phyloP scores from a whole-genome alignment of 2,329 filamentous ascomycete genomes.

The Neurospora sp. region DNA sequence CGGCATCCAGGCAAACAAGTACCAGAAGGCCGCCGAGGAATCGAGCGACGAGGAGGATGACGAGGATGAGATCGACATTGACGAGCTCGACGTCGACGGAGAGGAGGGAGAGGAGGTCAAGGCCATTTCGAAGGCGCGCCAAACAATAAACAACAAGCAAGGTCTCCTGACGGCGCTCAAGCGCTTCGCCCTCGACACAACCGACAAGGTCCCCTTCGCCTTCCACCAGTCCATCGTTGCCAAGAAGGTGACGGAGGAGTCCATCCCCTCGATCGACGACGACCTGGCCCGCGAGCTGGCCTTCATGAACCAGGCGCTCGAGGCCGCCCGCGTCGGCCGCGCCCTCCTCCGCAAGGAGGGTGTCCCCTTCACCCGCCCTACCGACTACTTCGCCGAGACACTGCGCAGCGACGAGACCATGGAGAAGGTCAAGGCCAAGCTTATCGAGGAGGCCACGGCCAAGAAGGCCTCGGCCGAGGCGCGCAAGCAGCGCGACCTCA shows the following conservation, averaged over 20 bases:
- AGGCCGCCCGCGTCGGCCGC: constrained; percentile 66
- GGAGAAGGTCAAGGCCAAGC: constrained; percentile 88
- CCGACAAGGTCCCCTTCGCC: constrained; percentile 64
- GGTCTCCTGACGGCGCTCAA: constrained; percentile 73
- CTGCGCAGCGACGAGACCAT: constrained; percentile 97
- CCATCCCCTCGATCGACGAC: constrained; percentile 77
- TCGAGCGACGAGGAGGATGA: constrained; percentile 73
- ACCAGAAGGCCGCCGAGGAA: constrained; percentile 38
- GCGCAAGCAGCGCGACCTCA: constrained; percentile 82
- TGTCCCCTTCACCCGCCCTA: constrained; percentile 76
- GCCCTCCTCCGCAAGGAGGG: constrained; percentile 70
- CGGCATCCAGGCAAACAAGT: constrained; percentile 21
- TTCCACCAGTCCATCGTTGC: constrained; percentile 72
- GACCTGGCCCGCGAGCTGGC: constrained; percentile 87
- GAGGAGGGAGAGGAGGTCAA: constrained; percentile 60
- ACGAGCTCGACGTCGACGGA: constrained; percentile 58
- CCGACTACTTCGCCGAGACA: constrained; percentile 98
- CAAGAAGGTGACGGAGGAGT: constrained; percentile 49
- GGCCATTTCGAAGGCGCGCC: constrained; percentile 78
- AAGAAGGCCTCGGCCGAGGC: constrained; percentile 93
- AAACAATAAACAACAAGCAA: constrained; percentile 94
- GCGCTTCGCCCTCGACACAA: constrained; percentile 63
- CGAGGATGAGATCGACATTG: constrained; percentile 70
- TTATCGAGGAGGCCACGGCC: constrained; percentile 80
- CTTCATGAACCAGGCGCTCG: constrained; percentile 83